Evolutionary conservation across 768 basidiomycete species (phyloP).

Genomic region (Gloeopeniophorella convolvens): DNA sequence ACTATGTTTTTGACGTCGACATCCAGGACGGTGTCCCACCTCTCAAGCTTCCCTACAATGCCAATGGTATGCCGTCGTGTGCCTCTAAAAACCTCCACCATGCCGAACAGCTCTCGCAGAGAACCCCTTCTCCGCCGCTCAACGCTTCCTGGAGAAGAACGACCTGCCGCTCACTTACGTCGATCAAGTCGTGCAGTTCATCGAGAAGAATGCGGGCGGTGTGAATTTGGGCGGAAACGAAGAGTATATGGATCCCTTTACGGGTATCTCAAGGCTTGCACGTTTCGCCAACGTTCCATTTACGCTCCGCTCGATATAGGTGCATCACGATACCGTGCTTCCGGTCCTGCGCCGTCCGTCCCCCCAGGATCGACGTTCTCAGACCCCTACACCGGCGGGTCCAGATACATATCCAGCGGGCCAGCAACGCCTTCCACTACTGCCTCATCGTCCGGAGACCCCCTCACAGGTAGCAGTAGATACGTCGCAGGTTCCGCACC

Average conservation of each 20-base stretch:
- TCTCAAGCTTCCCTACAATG: slow-evolving; percentile 91
- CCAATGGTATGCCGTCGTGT: slow-evolving; percentile 67
- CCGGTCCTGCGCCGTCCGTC: slow-evolving; percentile 27
- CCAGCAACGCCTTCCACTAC: slow-evolving; percentile 31
- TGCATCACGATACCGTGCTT: slow-evolving; percentile 30
- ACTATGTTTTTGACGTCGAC: slow-evolving; percentile 99
- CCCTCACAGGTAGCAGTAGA: slow-evolving; percentile 19
- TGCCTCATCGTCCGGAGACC: slow-evolving; percentile 20
- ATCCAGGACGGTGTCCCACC: slow-evolving; percentile 89
- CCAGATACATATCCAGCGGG: slow-evolving; percentile 45
- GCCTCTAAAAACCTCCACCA: too few species aligned
- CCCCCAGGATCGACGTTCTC: slow-evolving; percentile 34
- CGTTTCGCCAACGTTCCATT: neutral
- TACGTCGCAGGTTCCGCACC: slow-evolving; percentile 12
- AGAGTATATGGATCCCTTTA: slow-evolving; percentile 85
- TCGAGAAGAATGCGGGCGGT: slow-evolving; percentile 84
- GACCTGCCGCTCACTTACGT: slow-evolving; percentile 78
- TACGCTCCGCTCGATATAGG: slow-evolving; percentile 20
- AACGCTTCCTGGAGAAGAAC: slow-evolving; percentile 77
- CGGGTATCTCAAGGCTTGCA: slow-evolving; percentile 43
- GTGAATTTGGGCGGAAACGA: slow-evolving; percentile 57
- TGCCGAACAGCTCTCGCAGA: slow-evolving; percentile 40
- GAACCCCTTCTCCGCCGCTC: slow-evolving; percentile 86
- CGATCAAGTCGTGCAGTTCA: slow-evolving; percentile 89
- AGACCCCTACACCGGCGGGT: slow-evolving; percentile 72